Evolutionary conservation across 106 monocot genomes (phyloP), one percentile per base, ranked within the genome.

Genomic region (Dioscorea dumetorum): DNA sequence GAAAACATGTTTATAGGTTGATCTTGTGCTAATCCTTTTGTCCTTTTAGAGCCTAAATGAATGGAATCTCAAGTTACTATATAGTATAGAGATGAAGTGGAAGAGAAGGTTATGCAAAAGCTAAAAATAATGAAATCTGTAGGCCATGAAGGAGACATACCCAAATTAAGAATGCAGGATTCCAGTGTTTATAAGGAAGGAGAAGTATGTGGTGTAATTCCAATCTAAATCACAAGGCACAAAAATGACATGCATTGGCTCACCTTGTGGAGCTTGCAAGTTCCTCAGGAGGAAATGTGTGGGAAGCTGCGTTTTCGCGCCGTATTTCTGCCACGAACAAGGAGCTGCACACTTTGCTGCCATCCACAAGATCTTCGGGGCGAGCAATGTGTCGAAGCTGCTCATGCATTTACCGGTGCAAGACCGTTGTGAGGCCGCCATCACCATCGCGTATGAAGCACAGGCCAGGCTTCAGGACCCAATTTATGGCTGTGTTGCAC

Each of bases 241-340:
- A 4, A 61, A 63, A 50, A 91, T 90, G 94, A 83, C 94, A 50
- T 90, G 90, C 1, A 68, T 87, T 57, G 90, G 94, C 31, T 94
- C 94, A 41, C 94, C 94, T 50, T 94, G 94, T 48, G 94, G 94
- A 9, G 94, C 94, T 24, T 94, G 94, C 85, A 90, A 88, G 87
- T 90, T 94, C 72, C 64, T 94, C 64, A 80, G 94, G 79, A 82
- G 94, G 78, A 94, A 90, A 76, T 94, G 94, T 67, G 90, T 70
- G 15, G 75, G 66, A 51, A 87, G 94, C 2, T 94, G 94, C 58
- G 80, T 94, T 9, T 94, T 94, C 23, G 94, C 94, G 4, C 94
- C 94, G 9, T 94, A 90, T 68, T 94, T 94, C 70, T 83, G 90
- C 75, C 90, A 94, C 28, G 94, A 94, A 32, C 94, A 94, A 79